Evolutionary conservation across 306 rosid species (phyloP), one percentile per base, ranked within the genome.

Genomic region (Vachellia pachyceras): DNA sequence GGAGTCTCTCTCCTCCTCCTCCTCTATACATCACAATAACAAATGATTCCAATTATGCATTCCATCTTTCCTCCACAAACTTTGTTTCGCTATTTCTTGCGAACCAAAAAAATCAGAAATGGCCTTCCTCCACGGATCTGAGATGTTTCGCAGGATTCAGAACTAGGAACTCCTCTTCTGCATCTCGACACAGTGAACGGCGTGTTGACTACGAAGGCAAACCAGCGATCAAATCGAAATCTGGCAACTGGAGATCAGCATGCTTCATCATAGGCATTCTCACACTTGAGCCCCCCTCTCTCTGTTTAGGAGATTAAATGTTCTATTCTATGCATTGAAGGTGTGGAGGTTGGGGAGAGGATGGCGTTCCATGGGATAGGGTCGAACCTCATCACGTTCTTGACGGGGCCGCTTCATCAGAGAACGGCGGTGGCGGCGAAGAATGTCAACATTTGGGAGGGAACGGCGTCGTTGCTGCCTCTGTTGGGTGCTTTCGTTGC

Each of bases 401-500:
- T 86, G 67, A 86, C 87, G 4, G 85, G 83, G 14, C 83, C 85
- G 8, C 42, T 86, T 41, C 85, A 77, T 3, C 84, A 82, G 77
- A 69, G 84, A 25, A 79, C 84, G 0, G 86, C 80, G 14, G 23
- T 74, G 0, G 89, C 89, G 3, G 89, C 86, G 1, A 55, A 68
- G 74, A 86, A 15, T 39, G 86, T 82, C 12, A 86, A 82, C 76
- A 47, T 63, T 0, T 86, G 89, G 89, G 58, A 11, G 13, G 89
- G 89, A 66, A 80, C 84, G 25, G 82, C 77, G 69, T 54, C 80
- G 54, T 73, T 86, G 80, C 80, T 86, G 13, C 80, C 89, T 7
- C 61, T 83, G 0, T 12, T 82, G 11, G 89, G 89, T 9, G 89
- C 86, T 2, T 84, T 81, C 35, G 61, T 84, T 1, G 90, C 90